Base-by-base conservation (phyloP, 345 rosid species). In the Salix udensis region DNA sequence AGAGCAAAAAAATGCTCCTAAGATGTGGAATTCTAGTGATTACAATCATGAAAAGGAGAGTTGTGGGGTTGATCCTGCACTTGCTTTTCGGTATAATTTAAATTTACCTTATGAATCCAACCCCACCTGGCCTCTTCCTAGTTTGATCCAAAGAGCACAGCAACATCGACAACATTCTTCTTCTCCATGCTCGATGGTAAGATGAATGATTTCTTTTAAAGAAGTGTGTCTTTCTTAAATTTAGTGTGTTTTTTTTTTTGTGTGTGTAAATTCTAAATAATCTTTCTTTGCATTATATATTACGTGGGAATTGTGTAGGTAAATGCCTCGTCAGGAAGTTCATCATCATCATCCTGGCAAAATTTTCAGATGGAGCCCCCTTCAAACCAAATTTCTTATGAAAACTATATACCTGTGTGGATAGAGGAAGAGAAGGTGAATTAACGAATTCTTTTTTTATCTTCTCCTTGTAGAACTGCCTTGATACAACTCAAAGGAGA, bases 331-430 rank as follows among this genome's bases (percentile, higher is more conserved):
- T 82, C 90, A 67, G 74, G 74, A 72, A 80, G 85, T 78, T 78
- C 87, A 64, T 71, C 91, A 72, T 73, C 85, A 62, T 73, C 85
- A 62, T 68, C 89, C 31, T 61, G 81, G 46, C 71, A 67, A 60
- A 82, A 77, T 77, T 79, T 76, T 78, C 89, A 78, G 67, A 85
- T 78, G 84, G 92, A 90, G 90, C 94, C 89, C 89, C 94, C 94
- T 90, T 90, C 92, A 90, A 90, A 88, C 94, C 92, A 88, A 88
- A 86, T 74, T 71, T 79, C 76, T 77, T 77, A 80, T 62, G 68
- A 70, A 80, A 86, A 75, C 78, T 76, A 62, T 72, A 61, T 18
- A 72, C 77, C 86, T 24, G 19, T 75, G 50, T 75, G 83, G 81
- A 82, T 85, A 66, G 85, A 77, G 71, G 88, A 85, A 75, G 90